Evolutionary conservation across 805 yeast species (phyloP), one percentile per base, ranked within the genome.

Genomic region (Suhomyces xylopsoci): DNA sequence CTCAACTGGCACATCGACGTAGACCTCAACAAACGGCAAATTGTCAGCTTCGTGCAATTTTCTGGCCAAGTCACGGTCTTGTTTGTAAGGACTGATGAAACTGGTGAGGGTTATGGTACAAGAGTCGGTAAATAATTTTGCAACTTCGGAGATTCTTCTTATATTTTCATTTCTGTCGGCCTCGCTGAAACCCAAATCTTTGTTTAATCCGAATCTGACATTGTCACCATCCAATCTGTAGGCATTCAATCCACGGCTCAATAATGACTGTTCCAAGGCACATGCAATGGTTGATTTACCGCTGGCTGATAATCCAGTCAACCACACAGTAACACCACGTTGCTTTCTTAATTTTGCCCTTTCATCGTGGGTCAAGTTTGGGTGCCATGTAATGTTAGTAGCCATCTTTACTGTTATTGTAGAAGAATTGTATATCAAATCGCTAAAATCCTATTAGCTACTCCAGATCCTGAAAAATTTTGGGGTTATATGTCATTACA

Each of bases 261-360:
- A 78, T 52, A 93, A 74, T 48, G 82, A 76, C 73, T 89, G 94
- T 71, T 93, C 98, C 50, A 93, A 78, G 7, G 96, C 97, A 69
- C 96, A 89, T 0, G 97, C 97, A 65, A 93, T 87, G 47, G 97
- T 93, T 63, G 91, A 84, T 71, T 93, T 93, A 54, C 98, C 98
- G 48, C 96, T 87, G 8, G 97, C 98, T 58, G 96, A 88, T 56
- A 93, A 79, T 5, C 98, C 98, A 12, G 98, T 93, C 62, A 93
- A 79, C 98, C 98, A 93, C 45, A 93, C 78, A 20, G 98, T 93
- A 52, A 88, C 86, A 47, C 98, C 98, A 48, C 80, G 78, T 74
- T 92, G 97, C 53, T 85, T 84, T 55, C 89, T 82, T 52, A 88
- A 73, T 26, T 68, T 72, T 47, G 81, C 73, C 64, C 98, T 88